phyloP scores from a whole-genome alignment of 768 basidiomycete species.

The Leccinum boreale region DNA sequence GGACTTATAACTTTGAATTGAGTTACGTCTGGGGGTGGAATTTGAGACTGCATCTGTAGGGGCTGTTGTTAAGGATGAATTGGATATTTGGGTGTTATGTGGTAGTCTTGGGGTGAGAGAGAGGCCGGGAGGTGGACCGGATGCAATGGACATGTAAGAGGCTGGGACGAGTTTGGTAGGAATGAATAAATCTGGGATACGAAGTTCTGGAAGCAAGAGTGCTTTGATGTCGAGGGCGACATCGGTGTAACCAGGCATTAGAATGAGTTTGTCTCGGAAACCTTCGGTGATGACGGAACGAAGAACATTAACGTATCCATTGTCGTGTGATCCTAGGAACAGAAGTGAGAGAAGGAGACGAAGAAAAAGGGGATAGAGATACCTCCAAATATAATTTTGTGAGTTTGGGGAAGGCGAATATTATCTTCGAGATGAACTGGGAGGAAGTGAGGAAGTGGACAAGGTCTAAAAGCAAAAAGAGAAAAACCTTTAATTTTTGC shows the following conservation, averaged over 20 bases:
- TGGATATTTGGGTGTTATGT: conserved; percentile 7
- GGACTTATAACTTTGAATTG: conserved; percentile 42
- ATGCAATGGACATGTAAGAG: conserved; percentile 25
- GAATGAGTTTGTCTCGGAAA: conserved; percentile 58
- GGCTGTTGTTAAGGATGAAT: conserved; percentile 9
- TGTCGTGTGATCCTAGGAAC: conserved; percentile 63
- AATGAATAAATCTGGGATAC: conserved; percentile 59
- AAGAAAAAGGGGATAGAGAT: conserved; percentile 10
- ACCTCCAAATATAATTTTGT: conserved; percentile 69
- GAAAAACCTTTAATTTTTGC: conserved; percentile 66
- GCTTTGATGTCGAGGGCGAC: conserved; percentile 57
- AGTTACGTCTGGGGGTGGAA: conserved; percentile 17
- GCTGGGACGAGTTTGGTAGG: conserved; percentile 45
- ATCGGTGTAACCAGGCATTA: conserved; percentile 61
- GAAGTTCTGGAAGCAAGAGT: conserved; percentile 53
- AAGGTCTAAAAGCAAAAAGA: neutral
- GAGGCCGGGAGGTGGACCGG: conserved; percentile 26
- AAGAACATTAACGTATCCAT: conserved; percentile 63
- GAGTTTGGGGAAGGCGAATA: conserved; percentile 55
- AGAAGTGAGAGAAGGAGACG: neutral
- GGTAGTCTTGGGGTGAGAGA: conserved; percentile 14
- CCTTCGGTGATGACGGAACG: conserved; percentile 64
- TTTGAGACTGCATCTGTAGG: conserved; percentile 13
- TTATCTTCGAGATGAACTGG: conserved; percentile 40
- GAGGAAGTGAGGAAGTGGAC: conserved; percentile 8